Percentiles rank a stretch among this genome's conserved stretches.
These are phyloP conservation scores for Pyrenophora graminea DNA, from an alignment of 2,329 filamentous ascomycete genomes.

Conservation along the genomic window DNA sequence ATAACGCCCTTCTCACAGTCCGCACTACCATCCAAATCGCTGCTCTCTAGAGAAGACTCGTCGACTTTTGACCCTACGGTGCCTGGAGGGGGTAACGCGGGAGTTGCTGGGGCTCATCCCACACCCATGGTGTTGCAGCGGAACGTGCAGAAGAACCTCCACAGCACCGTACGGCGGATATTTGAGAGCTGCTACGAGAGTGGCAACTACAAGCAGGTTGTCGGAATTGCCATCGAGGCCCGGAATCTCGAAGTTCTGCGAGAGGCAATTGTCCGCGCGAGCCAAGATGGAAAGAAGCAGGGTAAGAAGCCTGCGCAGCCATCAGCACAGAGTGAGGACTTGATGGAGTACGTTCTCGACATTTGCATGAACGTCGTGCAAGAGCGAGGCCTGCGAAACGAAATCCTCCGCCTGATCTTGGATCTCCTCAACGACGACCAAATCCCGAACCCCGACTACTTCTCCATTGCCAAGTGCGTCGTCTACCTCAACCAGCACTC, in stretches of 20 bases:
- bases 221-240: slow-evolving; percentile 94
- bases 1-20: slow-evolving; percentile 96
- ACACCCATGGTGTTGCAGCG: slow-evolving; percentile 69
- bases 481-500: slow-evolving; percentile 93
- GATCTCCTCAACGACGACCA: slow-evolving; percentile 93
- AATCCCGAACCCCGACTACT: slow-evolving; percentile 91
- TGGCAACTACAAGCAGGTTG: slow-evolving; percentile 90
- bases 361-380: slow-evolving; percentile 99
- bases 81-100: slow-evolving; percentile 60
- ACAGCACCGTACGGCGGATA: slow-evolving; percentile 81
- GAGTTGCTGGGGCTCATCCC: slow-evolving; percentile 59
- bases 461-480: slow-evolving; percentile 96
- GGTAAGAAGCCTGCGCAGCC: slow-evolving; percentile 61
- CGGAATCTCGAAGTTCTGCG: slow-evolving; percentile 87
- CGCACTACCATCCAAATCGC: slow-evolving; percentile 87
- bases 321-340: slow-evolving; percentile 74
- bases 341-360: slow-evolving; percentile 94
- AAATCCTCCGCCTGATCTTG: slow-evolving; percentile 89
- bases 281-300: slow-evolving; percentile 74
- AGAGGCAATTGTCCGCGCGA: slow-evolving; percentile 85
- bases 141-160: slow-evolving; percentile 77
- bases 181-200: slow-evolving; percentile 88
- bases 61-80: slow-evolving; percentile 63
- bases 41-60: slow-evolving; percentile 80
- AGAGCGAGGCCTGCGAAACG: slow-evolving; percentile 80